A percentile compares a stretch with the other conserved stretches of the same genome.
These are phyloP conservation scores for Geopyxis carbonaria DNA, from an alignment of 495 filamentous ascomycete genomes.

Conservation along the genomic window DNA sequence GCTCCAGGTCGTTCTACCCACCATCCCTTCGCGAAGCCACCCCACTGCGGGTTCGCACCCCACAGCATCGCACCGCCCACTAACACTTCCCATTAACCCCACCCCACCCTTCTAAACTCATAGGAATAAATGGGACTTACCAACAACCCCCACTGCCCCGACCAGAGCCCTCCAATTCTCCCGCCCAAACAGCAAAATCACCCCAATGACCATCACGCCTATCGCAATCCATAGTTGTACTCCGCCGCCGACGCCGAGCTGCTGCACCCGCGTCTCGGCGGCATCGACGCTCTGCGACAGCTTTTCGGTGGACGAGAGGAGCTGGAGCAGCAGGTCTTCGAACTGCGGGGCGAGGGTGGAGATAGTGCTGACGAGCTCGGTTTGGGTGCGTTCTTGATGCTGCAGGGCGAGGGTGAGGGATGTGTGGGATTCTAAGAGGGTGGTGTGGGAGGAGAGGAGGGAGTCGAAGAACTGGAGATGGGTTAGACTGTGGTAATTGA, in stretches of 20 bases:
- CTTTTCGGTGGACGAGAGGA: not conserved
- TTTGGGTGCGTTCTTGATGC: not conserved
- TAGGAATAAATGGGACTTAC: too few species aligned
- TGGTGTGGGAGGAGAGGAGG: not conserved
- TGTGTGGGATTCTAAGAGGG: not conserved
- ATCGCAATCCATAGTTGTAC: not conserved
- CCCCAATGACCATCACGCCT: not conserved
- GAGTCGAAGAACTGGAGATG: not conserved
- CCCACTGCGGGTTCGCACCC: too few species aligned
- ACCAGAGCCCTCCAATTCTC: constrained; percentile 1
- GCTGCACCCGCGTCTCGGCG: not conserved
- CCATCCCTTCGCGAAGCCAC: too few species aligned
- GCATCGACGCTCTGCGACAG: constrained; percentile 2
- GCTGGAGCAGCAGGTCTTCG: not conserved
- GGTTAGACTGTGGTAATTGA: not conserved
- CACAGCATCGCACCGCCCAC: too few species aligned
- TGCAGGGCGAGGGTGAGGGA: not conserved
- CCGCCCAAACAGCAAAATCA: not conserved
- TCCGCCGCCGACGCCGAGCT: not conserved
- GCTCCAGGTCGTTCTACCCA: too few species aligned
- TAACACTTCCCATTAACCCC: too few species aligned
- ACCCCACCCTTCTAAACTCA: too few species aligned
- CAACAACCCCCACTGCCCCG: not conserved
- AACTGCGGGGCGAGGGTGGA: not conserved
- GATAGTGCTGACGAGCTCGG: not conserved